Evolutionary conservation across 2,329 filamentous ascomycete species (phyloP).

Genomic region (Cladophialophora exuberans): DNA sequence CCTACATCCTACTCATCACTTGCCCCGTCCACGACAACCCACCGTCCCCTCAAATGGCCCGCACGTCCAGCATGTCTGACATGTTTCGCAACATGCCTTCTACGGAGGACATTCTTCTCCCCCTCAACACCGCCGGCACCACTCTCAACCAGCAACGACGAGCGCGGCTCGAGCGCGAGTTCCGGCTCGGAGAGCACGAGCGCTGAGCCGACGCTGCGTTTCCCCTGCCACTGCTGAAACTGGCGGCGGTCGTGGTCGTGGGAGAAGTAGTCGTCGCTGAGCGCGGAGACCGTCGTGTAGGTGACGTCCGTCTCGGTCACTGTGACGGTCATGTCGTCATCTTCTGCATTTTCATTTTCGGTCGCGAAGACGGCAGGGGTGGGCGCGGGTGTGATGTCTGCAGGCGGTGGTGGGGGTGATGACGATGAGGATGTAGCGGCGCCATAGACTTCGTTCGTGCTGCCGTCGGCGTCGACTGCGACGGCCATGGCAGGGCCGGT

Average conservation of each 20-base stretch:
- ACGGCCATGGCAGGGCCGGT: background rate
- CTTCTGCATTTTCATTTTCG: background rate
- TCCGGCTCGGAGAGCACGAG: background rate
- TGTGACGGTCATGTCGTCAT: background rate
- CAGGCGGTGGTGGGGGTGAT: background rate
- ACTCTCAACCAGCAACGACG: too few relatives aligned
- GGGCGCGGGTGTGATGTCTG: background rate
- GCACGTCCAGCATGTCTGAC: too few relatives aligned
- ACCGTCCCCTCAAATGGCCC: too few relatives aligned
- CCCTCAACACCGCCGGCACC: too few relatives aligned
- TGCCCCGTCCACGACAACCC: too few relatives aligned
- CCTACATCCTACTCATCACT: too few relatives aligned
- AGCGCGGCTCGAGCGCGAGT: background rate
- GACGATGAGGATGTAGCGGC: background rate
- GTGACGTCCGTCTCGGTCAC: background rate
- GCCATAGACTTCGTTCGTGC: background rate
- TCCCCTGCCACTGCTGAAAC: background rate
- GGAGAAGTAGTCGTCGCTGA: conserved; percentile 1
- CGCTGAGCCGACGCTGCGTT: background rate
- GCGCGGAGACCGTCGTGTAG: conserved; percentile 1
- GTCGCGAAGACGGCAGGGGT: background rate
- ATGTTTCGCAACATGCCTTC: too few relatives aligned
- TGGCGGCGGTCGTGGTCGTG: background rate
- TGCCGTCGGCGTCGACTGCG: background rate
- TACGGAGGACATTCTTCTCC: too few relatives aligned